Conservation (phyloP, 1,139 yeast species). For the Lodderomyces theae region DNA sequence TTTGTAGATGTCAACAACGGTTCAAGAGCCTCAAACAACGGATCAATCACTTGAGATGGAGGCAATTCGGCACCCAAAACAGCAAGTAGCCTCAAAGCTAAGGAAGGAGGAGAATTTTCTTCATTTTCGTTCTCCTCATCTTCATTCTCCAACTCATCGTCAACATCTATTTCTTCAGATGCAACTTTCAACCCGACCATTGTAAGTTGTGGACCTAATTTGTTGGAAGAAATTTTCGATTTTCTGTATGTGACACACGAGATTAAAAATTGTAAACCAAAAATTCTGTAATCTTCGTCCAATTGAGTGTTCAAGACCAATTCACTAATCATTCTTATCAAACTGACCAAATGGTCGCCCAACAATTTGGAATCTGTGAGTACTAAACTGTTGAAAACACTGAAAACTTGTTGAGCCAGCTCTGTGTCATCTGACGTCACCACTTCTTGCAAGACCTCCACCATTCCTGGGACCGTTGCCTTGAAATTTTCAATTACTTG, state of each 20-base stretch:
- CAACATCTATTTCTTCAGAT: slow-evolving; percentile 74
- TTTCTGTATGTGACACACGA: slow-evolving; percentile 73
- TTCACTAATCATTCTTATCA: slow-evolving; percentile 73
- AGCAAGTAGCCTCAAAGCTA: slow-evolving; percentile 80
- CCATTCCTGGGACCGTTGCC: slow-evolving; percentile 73
- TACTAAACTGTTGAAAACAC: slow-evolving; percentile 78
- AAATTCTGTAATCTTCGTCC: slow-evolving; percentile 80
- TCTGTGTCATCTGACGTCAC: slow-evolving; percentile 69
- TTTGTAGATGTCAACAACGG: slow-evolving; percentile 60
- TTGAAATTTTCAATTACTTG: slow-evolving; percentile 59
- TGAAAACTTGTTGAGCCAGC: slow-evolving; percentile 73
- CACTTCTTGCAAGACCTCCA: slow-evolving; percentile 75
- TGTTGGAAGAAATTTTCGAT: slow-evolving; percentile 59
- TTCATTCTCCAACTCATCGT: slow-evolving; percentile 70
- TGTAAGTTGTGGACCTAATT: slow-evolving; percentile 80
- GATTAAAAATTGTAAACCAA: slow-evolving; percentile 81
- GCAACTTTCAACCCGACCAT: slow-evolving; percentile 73
- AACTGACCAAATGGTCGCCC: slow-evolving; percentile 69
- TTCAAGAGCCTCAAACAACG: slow-evolving; percentile 70
- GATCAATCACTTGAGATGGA: slow-evolving; percentile 84
- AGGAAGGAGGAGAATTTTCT: slow-evolving; percentile 75
- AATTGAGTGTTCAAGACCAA: slow-evolving; percentile 64
- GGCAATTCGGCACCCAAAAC: slow-evolving; percentile 81
- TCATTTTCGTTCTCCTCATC: slow-evolving; percentile 91
- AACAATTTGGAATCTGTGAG: slow-evolving; percentile 73